Percentiles rank a stretch among this genome's conserved stretches.
Evolutionary conservation across 371 early-diverging fungal species (phyloP).

Genomic region (Rhizopus microsporus): DNA sequence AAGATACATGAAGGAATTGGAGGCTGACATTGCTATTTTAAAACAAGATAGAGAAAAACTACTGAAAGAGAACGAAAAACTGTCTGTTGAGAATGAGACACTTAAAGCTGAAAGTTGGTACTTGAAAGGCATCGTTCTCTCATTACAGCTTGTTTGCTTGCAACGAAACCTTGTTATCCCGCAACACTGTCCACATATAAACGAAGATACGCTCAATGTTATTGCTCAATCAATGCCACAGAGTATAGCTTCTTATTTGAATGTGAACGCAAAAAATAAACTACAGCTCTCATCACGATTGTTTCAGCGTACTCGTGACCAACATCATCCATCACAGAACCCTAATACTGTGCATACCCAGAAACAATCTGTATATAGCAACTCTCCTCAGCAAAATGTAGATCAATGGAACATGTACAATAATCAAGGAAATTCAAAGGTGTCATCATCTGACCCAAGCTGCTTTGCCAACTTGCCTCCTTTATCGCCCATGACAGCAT

Average conservation of each 20-base stretch:
- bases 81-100: constrained; percentile 49
- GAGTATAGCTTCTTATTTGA: constrained; percentile 35
- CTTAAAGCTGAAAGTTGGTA: constrained; percentile 64
- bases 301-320: background rate
- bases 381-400: background rate
- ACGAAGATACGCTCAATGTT: constrained; percentile 30
- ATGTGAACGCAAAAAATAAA: constrained; percentile 36
- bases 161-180: constrained; percentile 41
- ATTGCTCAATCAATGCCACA: constrained; percentile 38
- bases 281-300: constrained; percentile 12
- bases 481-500: constrained; percentile 21
- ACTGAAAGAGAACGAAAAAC: constrained; percentile 48
- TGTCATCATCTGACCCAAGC: background rate
- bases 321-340: background rate
- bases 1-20: constrained; percentile 65
- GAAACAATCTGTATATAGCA: background rate
- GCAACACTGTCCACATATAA: constrained; percentile 37
- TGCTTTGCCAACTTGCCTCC: constrained; percentile 16
- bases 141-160: constrained; percentile 50
- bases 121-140: constrained; percentile 51
- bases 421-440: background rate
- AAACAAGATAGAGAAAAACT: constrained; percentile 51
- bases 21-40: constrained; percentile 60
- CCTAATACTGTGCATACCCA: background rate
- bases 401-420: background rate